phyloP scores from a whole-genome alignment of 148 eudicot genomes.

The Cornus controversa region DNA sequence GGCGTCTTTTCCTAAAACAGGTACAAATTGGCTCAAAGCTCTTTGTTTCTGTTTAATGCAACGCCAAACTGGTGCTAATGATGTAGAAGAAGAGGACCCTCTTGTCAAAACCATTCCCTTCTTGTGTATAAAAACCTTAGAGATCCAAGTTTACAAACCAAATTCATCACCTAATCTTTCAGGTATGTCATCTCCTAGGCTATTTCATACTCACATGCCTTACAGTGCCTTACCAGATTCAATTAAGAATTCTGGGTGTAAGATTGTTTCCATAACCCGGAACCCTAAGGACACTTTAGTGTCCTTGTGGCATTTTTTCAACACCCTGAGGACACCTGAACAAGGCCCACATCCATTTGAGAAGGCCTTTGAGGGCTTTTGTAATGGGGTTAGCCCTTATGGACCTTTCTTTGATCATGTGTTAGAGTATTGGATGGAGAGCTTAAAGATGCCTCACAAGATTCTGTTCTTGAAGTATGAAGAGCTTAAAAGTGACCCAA shows the following conservation, averaged over 20 bases:
- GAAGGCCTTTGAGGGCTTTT: conserved; percentile 17
- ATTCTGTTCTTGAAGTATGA: conserved; percentile 28
- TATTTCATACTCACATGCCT: conserved; percentile 8
- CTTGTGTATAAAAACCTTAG: background rate
- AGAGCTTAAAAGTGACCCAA: conserved; percentile 23
- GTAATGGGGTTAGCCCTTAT: conserved; percentile 8
- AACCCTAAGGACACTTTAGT: conserved; percentile 9
- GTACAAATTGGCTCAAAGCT: background rate
- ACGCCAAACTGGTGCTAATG: background rate
- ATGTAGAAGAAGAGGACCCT: background rate
- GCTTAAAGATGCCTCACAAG: conserved; percentile 19
- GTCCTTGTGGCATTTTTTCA: conserved; percentile 18
- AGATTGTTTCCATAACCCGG: conserved; percentile 16
- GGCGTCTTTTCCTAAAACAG: conserved; percentile 6
- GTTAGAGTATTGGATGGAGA: conserved; percentile 18
- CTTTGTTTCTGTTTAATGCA: no score
- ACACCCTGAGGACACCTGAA: background rate
- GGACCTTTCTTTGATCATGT: conserved; percentile 11
- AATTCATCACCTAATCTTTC: background rate
- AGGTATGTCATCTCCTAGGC: background rate
- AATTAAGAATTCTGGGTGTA: conserved; percentile 9
- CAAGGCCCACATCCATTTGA: conserved; percentile 7
- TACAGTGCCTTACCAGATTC: conserved; percentile 10
- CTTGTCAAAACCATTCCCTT: background rate
- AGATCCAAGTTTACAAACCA: background rate